A percentile compares a stretch with the other conserved stretches of the same genome.
Conservation (phyloP, 768 basidiomycete species). For the Ramaria rubella region DNA sequence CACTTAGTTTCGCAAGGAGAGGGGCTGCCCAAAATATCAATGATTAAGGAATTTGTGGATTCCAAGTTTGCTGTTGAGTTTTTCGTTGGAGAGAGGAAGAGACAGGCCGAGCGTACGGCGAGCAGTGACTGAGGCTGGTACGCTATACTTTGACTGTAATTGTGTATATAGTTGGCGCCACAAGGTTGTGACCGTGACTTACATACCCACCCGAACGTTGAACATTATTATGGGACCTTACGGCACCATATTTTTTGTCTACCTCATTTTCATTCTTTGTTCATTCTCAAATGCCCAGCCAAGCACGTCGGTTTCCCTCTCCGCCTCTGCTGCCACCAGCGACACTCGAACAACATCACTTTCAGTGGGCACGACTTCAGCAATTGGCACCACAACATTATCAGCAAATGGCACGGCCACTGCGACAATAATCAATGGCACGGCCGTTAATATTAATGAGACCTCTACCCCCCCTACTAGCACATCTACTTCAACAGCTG, state of each 20-base stretch:
- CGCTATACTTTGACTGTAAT: no score
- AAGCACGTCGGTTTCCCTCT: neutral
- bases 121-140: no score
- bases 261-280: neutral
- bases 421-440: neutral
- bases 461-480: neutral
- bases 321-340: neutral
- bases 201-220: no score
- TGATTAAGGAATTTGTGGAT: constrained; percentile 31
- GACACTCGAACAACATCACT: neutral
- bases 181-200: no score
- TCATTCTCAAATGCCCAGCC: neutral
- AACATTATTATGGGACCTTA: no score
- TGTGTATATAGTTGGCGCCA: no score
- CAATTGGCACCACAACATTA: neutral
- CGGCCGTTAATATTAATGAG: neutral
- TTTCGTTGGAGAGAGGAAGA: constrained; percentile 27
- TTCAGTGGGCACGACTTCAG: neutral
- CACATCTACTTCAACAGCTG: neutral
- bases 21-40: constrained; percentile 22
- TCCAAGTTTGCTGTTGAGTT: constrained; percentile 21
- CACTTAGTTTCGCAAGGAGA: constrained; percentile 18
- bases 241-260: neutral
- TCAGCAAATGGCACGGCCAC: neutral
- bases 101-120: no score